Conservation (phyloP, 352 stramenopile species). For the Phytophthora palmivora region DNA sequence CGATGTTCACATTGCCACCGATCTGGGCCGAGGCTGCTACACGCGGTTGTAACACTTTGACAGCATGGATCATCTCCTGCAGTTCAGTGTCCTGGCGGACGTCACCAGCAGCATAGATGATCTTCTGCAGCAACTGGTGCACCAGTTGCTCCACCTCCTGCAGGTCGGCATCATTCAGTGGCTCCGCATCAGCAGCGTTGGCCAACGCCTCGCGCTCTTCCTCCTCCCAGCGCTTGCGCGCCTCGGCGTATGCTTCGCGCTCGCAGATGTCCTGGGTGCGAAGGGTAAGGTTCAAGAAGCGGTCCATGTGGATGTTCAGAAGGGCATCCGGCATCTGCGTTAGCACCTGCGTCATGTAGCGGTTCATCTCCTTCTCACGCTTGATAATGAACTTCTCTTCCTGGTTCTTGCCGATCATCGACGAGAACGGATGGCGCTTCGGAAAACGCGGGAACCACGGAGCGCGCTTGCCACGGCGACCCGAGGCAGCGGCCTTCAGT, state of each 20-base stretch:
- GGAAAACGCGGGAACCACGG: slow-evolving; percentile 92
- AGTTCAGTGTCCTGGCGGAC: slow-evolving; percentile 89
- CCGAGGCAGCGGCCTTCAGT: slow-evolving; percentile 85
- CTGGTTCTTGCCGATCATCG: slow-evolving; percentile 92
- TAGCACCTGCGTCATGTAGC: slow-evolving; percentile 92
- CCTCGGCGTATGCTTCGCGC: slow-evolving; percentile 88
- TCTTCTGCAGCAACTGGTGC: slow-evolving; percentile 89
- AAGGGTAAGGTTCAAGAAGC: slow-evolving; percentile 90
- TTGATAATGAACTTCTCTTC: slow-evolving; percentile 93
- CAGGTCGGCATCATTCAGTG: slow-evolving; percentile 87
- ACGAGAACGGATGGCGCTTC: slow-evolving; percentile 91
- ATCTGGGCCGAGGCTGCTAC: slow-evolving; percentile 88
- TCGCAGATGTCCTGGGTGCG: slow-evolving; percentile 89
- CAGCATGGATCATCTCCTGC: slow-evolving; percentile 91
- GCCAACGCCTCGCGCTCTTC: slow-evolving; percentile 88
- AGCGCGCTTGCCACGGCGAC: slow-evolving; percentile 83
- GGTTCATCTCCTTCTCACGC: slow-evolving; percentile 91
- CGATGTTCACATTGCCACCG: slow-evolving; percentile 87
- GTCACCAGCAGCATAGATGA: slow-evolving; percentile 88
- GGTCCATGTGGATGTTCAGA: slow-evolving; percentile 90
- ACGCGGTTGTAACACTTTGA: slow-evolving; percentile 87
- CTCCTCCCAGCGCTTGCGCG: slow-evolving; percentile 88
- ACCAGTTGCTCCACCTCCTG: slow-evolving; percentile 91
- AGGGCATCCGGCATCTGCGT: slow-evolving; percentile 91
- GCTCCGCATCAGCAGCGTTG: slow-evolving; percentile 85